These are phyloP conservation scores for Tulasnella sp. DNA, from an alignment of 768 basidiomycete genomes.

Conservation along the genomic window DNA sequence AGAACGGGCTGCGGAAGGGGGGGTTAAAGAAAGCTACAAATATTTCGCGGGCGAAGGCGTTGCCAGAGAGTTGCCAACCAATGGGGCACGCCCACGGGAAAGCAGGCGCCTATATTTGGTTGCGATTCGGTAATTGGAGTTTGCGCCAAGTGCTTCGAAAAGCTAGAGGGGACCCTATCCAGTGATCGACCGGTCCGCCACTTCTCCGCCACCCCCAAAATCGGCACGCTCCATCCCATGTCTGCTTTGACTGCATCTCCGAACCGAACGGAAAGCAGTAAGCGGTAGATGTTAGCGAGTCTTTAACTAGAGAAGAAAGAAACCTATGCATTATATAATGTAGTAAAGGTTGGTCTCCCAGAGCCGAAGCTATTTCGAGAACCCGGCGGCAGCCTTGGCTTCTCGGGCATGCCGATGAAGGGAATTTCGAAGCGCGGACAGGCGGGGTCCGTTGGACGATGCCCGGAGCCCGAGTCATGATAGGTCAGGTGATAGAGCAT, in stretches of 20 bases:
- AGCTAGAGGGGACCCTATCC: not conserved
- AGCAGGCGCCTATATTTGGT: not conserved
- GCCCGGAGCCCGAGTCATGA: no score
- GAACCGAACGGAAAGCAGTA: no score
- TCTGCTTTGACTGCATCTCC: not conserved
- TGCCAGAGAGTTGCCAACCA: not conserved
- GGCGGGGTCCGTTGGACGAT: no score
- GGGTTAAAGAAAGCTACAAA: not conserved
- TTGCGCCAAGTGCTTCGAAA: not conserved
- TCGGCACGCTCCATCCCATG: not conserved
- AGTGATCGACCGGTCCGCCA: not conserved
- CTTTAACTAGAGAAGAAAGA: no score
- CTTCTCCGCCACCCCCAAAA: not conserved
- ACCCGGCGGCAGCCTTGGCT: no score
- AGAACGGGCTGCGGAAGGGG: not conserved
- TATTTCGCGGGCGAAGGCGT: not conserved
- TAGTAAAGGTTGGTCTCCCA: no score
- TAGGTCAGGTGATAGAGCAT: no score
- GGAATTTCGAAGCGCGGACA: no score
- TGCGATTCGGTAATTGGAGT: conserved; percentile 2
- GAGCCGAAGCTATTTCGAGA: no score
- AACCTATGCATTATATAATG: no score
- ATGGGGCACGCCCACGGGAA: not conserved
- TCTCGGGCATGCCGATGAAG: no score
- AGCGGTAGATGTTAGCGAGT: no score